phyloP scores from a whole-genome alignment of 495 filamentous ascomycete species.

The Pyrenula massariospora region DNA sequence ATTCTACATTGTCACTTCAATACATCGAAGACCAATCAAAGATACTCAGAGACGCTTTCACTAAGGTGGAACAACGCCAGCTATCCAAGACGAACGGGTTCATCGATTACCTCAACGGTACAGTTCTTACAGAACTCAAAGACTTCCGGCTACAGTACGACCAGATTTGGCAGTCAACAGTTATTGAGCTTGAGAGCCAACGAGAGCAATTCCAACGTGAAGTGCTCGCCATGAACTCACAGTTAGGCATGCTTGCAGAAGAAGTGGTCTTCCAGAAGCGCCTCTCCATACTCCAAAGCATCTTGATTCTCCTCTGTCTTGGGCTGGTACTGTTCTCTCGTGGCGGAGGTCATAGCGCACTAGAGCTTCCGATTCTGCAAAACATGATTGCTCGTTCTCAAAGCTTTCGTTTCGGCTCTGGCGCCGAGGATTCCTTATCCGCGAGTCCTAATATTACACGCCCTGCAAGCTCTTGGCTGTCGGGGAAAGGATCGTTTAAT shows the following conservation, averaged over 20 bases:
- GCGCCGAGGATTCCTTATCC: conserved; percentile 12
- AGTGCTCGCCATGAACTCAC: conserved; percentile 65
- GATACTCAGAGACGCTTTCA: conserved; percentile 82
- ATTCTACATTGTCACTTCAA: conserved; percentile 82
- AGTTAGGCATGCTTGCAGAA: conserved; percentile 78
- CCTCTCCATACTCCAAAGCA: conserved; percentile 78
- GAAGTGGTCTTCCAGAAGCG: conserved; percentile 94
- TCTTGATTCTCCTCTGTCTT: conserved; percentile 79
- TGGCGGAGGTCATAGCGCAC: conserved; percentile 30
- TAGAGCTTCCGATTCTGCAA: conserved; percentile 45
- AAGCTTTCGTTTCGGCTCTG: conserved; percentile 15
- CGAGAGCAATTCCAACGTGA: conserved; percentile 70
- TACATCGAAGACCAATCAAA: conserved; percentile 96
- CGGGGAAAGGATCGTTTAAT: not conserved
- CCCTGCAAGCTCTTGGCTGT: conserved; percentile 8
- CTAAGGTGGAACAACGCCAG: conserved; percentile 81
- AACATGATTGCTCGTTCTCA: conserved; percentile 42
- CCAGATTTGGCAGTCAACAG: conserved; percentile 89
- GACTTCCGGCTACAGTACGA: conserved; percentile 81
- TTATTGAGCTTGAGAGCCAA: conserved; percentile 81
- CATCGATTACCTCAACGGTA: conserved; percentile 71
- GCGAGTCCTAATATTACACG: conserved; percentile 32
- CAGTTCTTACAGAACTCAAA: conserved; percentile 74
- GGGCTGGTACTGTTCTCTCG: conserved; percentile 72
- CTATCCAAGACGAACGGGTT: conserved; percentile 71